phyloP scores from a whole-genome alignment of 176 grass and related monocot genomes.

The Rhynchospora breviuscula region DNA sequence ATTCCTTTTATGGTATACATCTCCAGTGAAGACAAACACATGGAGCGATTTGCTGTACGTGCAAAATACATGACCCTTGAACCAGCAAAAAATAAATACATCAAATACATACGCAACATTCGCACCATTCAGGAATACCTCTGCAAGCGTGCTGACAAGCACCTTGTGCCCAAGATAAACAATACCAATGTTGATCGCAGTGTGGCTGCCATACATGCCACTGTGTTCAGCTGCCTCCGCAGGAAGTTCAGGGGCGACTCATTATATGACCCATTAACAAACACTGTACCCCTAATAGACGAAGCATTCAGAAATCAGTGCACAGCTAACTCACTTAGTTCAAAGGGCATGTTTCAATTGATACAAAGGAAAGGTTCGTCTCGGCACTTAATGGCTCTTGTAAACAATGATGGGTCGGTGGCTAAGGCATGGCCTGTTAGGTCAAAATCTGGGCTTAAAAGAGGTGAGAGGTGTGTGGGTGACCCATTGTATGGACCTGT shows the following conservation, averaged over 20 bases:
- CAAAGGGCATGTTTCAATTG: slow-evolving; percentile 89
- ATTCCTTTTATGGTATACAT: slow-evolving; percentile 95
- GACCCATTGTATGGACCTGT: slow-evolving; percentile 78
- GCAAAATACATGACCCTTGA: slow-evolving; percentile 98
- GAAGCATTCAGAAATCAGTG: slow-evolving; percentile 78
- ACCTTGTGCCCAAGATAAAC: slow-evolving; percentile 85
- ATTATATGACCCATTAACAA: slow-evolving; percentile 61
- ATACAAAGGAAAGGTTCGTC: slow-evolving; percentile 80
- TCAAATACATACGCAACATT: slow-evolving; percentile 89
- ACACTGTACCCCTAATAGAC: slow-evolving; percentile 55
- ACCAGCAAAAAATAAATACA: slow-evolving; percentile 75
- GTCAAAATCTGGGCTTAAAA: slow-evolving; percentile 35
- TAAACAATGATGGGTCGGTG: slow-evolving; percentile 81
- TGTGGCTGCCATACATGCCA: slow-evolving; percentile 90
- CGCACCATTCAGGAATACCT: slow-evolving; percentile 91
- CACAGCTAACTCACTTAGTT: slow-evolving; percentile 65
- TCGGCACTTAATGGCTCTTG: slow-evolving; percentile 77
- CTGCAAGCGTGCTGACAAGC: slow-evolving; percentile 68
- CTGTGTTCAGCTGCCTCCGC: slow-evolving; percentile 74
- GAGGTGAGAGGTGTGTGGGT: slow-evolving; percentile 39
- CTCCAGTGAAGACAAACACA: slow-evolving; percentile 78
- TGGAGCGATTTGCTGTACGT: slow-evolving; percentile 83
- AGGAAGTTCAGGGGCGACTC: slow-evolving; percentile 41
- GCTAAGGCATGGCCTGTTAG: slow-evolving; percentile 82
- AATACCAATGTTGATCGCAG: slow-evolving; percentile 91